Evolutionary conservation across 345 rosid species (phyloP), one percentile per base, ranked within the genome.

Genomic region (Nephelium lappaceum): DNA sequence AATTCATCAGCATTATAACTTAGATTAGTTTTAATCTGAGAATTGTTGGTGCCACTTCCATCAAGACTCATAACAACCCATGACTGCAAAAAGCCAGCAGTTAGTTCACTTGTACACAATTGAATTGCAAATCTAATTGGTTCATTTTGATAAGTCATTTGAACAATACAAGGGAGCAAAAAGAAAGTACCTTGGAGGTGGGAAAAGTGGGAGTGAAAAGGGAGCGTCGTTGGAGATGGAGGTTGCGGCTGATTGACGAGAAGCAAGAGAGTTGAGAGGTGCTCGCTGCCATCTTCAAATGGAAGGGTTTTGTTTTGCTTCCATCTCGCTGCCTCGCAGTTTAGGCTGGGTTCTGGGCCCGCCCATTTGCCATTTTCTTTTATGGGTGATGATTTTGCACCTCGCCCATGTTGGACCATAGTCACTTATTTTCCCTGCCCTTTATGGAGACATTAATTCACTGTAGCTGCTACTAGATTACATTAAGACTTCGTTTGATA

Each of bases 201-300:
- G 86, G 91, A 77, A 67, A 10, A 76, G 58, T 78, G 39, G 79
- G 87, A 67, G 55, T 51, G 18, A 82, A 66, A 69, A 65, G 24
- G 31, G 84, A 84, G 73, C 83, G 86, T n/a, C 27, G 87, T 24
- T 67, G 89, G 64, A 87, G 84, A 47, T 66, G 85, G 43, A 86
- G 75, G 66, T 77, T 88, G 80, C 89, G 91, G 77, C 85, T 77
- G 84, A 89, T 80, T 61, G 94, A 85, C 45, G 94, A 85, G 86
- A 84, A 89, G 76, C 88, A 90, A 4, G 85, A 78, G 15, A 94
- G 90, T 84, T 92, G 97, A 25, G 91, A 90, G 71, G 83, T 67
- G 21, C 86, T 71, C 10, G 88, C 43, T 14, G 91, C 67, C 81
- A 86, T 57, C 27, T 1, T 21, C 64, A 60, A 53, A 53, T 53